Conservation (phyloP, 192 early-diverging fungal species). For the Linderina pennispora region DNA sequence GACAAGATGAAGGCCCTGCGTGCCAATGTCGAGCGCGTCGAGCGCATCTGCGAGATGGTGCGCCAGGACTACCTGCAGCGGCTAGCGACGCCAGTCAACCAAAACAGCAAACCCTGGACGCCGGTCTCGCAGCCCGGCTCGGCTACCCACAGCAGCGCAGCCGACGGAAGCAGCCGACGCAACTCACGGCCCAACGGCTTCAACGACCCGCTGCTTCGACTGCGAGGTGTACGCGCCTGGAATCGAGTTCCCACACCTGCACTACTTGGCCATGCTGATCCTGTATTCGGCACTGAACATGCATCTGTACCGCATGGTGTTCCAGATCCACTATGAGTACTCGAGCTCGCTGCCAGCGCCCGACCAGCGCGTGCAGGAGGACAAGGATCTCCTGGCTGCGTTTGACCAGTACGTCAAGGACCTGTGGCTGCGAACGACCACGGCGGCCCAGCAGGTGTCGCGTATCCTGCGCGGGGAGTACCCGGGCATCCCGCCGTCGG, state of each 20-base stretch:
- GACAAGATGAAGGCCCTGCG: conserved; percentile 24
- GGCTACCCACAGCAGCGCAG: too few relatives aligned
- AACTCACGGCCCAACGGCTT: neutral
- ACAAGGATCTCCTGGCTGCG: conserved; percentile 23
- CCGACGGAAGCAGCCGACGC: too few relatives aligned
- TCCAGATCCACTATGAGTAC: conserved; percentile 44
- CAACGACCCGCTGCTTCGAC: conserved; percentile 20
- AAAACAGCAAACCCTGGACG: neutral
- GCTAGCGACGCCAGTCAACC: conserved; percentile 2
- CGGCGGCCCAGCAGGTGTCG: conserved; percentile 36
- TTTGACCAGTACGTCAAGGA: conserved; percentile 37
- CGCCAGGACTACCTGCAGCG: conserved; percentile 29
- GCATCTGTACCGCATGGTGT: conserved; percentile 45
- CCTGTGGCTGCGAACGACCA: conserved; percentile 31
- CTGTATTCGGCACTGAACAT: conserved; percentile 43
- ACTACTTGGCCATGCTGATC: conserved; percentile 41
- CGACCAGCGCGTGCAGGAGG: conserved; percentile 18
- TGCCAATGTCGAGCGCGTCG: conserved; percentile 37
- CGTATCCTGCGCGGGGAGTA: conserved; percentile 41
- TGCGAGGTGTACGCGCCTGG: conserved; percentile 14
- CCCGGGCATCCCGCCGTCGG: conserved; percentile 30
- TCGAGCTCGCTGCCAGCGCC: conserved; percentile 27
- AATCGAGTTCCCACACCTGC: conserved; percentile 41
- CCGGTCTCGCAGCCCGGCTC: neutral
- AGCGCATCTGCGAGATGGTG: conserved; percentile 29